Evolutionary conservation across 441 rosid species (phyloP).

Genomic region (Syzygium syzygioides): DNA sequence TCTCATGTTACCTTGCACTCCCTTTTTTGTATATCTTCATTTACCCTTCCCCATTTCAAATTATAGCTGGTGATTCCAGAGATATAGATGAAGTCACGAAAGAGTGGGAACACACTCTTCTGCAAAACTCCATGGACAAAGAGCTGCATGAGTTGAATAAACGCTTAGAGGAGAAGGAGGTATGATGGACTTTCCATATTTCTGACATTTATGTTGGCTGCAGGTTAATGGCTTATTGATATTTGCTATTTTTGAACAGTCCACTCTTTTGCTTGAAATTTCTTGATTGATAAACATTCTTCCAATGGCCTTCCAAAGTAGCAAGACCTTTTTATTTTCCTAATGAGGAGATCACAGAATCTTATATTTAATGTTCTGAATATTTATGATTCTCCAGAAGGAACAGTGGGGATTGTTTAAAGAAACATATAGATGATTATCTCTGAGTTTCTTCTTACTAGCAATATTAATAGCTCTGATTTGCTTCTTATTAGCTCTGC

Average conservation of each 20-base stretch:
- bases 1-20: background rate
- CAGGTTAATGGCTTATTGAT: background rate
- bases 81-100: slow-evolving; percentile 89
- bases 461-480: background rate
- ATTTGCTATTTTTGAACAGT: background rate
- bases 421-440: background rate
- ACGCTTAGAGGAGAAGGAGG: slow-evolving; percentile 97
- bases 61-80: slow-evolving; percentile 53
- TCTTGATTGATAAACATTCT: background rate
- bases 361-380: background rate
- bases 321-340: background rate
- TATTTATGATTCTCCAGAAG: background rate
- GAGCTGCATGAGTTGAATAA: slow-evolving; percentile 89
- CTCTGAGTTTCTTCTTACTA: background rate
- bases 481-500: background rate
- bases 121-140: slow-evolving; percentile 91
- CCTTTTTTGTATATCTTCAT: background rate
- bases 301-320: background rate
- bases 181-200: slow-evolving; percentile 9
- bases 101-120: slow-evolving; percentile 93
- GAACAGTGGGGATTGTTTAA: background rate
- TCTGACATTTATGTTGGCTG: background rate
- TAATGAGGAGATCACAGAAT: background rate
- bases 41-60: slow-evolving; percentile 4
- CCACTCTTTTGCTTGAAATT: background rate